Conservation (phyloP, 148 eudicot genomes). For the Agrostemma githago region DNA sequence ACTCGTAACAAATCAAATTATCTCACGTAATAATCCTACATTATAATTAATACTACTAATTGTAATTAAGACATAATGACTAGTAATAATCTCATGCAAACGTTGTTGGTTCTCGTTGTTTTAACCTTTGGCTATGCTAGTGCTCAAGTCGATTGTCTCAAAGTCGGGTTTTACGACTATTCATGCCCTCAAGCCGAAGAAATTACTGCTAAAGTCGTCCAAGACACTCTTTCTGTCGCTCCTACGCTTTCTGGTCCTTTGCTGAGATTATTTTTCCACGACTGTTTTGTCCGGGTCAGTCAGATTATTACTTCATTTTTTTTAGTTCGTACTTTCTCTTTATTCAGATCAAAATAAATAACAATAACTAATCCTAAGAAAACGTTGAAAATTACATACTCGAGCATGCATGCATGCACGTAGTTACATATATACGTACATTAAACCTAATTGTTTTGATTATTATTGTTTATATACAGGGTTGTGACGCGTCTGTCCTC, state of each 20-base stretch:
- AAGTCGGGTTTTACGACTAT: conserved; percentile 29
- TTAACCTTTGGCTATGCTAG: conserved; percentile 7
- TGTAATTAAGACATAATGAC: not conserved
- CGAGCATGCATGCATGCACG: no score
- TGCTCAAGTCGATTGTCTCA: conserved; percentile 18
- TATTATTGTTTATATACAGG: conserved; percentile 27
- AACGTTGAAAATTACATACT: no score
- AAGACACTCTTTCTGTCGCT: conserved; percentile 19
- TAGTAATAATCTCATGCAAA: conserved; percentile 5
- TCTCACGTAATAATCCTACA: not conserved
- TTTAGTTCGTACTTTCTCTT: no score
- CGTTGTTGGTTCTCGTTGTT: conserved; percentile 13
- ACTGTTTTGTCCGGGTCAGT: conserved; percentile 52
- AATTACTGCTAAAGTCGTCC: conserved; percentile 24
- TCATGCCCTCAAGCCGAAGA: conserved; percentile 43
- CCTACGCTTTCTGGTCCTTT: conserved; percentile 47
- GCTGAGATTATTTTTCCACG: conserved; percentile 52
- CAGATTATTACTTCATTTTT: not conserved
- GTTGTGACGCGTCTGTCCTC: conserved; percentile 54
- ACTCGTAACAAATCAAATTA: no score
- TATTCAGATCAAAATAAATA: no score
- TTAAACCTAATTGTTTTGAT: no score
- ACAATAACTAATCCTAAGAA: no score
- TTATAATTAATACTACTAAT: no score
- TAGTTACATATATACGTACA: no score